phyloP scores from a whole-genome alignment of 495 filamentous ascomycete genomes.

The Penicillium diatomitis region DNA sequence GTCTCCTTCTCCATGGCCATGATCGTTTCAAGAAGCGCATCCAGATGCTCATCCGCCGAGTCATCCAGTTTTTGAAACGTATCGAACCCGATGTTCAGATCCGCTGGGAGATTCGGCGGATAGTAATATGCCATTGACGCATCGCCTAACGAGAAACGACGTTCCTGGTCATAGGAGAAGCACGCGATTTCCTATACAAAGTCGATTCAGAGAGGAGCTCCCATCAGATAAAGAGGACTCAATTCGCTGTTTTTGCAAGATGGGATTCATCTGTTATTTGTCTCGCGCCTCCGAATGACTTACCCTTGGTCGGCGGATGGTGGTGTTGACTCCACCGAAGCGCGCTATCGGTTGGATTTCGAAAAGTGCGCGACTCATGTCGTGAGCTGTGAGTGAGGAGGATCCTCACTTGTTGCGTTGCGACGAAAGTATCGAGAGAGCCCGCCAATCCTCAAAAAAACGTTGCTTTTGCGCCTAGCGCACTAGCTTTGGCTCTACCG shows the following conservation, averaged over 20 bases:
- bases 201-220: background rate
- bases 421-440: no score
- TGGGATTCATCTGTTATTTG: no score
- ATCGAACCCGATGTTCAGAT: conserved; percentile 74
- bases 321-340: conserved; percentile 50
- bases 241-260: no score
- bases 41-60: conserved; percentile 74
- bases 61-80: conserved; percentile 77
- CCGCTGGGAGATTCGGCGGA: conserved; percentile 56
- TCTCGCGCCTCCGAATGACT: background rate
- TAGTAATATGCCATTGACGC: conserved; percentile 84
- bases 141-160: conserved; percentile 64
- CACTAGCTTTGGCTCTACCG: no score
- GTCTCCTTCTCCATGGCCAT: conserved; percentile 58
- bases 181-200: conserved; percentile 68
- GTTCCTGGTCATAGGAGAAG: conserved; percentile 85
- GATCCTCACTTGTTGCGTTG: background rate
- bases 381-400: background rate
- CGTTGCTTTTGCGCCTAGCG: no score
- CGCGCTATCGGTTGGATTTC: conserved; percentile 53
- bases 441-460: no score
- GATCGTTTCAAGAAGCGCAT: conserved; percentile 72
- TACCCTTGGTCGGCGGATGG: conserved; percentile 62
- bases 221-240: no score
- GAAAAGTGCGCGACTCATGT: conserved; percentile 38